Conservation (phyloP, 1,139 yeast species). For the Yamadazyma triangularis region DNA sequence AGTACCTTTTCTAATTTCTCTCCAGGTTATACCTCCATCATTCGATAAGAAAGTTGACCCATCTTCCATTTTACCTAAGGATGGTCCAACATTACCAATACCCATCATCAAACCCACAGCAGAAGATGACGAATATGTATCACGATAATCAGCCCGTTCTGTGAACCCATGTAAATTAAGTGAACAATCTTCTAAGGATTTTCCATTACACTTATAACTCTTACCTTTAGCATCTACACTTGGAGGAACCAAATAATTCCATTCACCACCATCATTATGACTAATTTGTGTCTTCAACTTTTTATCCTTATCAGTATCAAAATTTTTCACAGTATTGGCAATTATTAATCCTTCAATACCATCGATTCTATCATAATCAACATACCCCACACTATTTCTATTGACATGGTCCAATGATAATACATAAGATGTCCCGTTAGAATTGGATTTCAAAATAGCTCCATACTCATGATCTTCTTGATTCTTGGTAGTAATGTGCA, state of each 20-base stretch:
- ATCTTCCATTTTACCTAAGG: constrained; percentile 42
- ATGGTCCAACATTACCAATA: constrained; percentile 83
- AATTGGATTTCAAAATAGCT: constrained; percentile 80
- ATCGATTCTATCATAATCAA: constrained; percentile 82
- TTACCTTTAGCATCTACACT: constrained; percentile 57
- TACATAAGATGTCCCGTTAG: constrained; percentile 93
- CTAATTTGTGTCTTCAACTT: constrained; percentile 68
- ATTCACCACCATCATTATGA: constrained; percentile 89
- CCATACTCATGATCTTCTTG: constrained; percentile 62
- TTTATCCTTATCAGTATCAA: constrained; percentile 12
- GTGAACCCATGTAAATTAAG: constrained; percentile 89
- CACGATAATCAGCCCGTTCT: constrained; percentile 78
- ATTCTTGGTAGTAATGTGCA: constrained; percentile 73
- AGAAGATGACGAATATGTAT: constrained; percentile 81
- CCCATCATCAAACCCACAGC: constrained; percentile 87
- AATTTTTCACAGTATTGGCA: constrained; percentile 62
- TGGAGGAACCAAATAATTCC: constrained; percentile 74
- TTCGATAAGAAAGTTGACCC: constrained; percentile 70
- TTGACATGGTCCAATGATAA: constrained; percentile 70
- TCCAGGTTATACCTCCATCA: constrained; percentile 93
- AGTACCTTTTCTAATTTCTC: constrained; percentile 65
- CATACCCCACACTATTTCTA: constrained; percentile 68
- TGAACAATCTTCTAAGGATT: constrained; percentile 57
- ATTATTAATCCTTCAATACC: constrained; percentile 87
- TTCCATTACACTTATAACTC: constrained; percentile 49